These are phyloP conservation scores for Graphiopsis chlorocephala DNA, from an alignment of 2,329 filamentous ascomycete genomes.

Conservation along the genomic window DNA sequence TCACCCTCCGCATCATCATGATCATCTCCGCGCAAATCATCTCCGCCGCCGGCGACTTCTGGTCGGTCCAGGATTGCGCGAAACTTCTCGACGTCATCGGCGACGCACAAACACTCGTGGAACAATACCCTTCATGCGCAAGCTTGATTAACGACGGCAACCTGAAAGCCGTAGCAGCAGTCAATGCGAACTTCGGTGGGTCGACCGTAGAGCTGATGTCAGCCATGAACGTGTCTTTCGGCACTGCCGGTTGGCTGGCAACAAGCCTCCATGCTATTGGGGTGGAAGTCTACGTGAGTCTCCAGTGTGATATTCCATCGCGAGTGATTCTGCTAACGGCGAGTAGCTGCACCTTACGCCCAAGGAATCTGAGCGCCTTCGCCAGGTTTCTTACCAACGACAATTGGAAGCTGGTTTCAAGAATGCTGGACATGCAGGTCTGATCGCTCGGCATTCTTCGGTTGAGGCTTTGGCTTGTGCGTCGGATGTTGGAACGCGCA, in stretches of 20 bases:
- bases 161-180: conserved; percentile 34
- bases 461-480: not conserved
- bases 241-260: conserved; percentile 53
- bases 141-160: conserved; percentile 28
- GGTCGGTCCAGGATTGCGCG: conserved; percentile 8
- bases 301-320: not conserved
- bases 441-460: conserved; percentile 21
- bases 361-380: conserved; percentile 52
- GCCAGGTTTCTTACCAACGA: conserved; percentile 55
- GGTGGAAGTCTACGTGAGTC: conserved; percentile 43
- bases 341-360: conserved; percentile 46
- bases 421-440: conserved; percentile 48
- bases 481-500: not conserved
- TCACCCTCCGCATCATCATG: conserved; percentile 53
- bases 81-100: conserved; percentile 35
- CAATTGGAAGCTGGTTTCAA: conserved; percentile 55
- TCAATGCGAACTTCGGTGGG: conserved; percentile 30
- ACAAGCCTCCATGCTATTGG: conserved; percentile 50
- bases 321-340: not conserved
- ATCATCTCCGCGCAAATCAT: conserved; percentile 41
- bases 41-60: conserved; percentile 38
- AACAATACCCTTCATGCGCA: conserved; percentile 47
- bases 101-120: conserved; percentile 25
- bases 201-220: conserved; percentile 39
- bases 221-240: conserved; percentile 50